Base-by-base conservation (phyloP, 2,329 filamentous ascomycete genomes). In the Capronia americana region DNA sequence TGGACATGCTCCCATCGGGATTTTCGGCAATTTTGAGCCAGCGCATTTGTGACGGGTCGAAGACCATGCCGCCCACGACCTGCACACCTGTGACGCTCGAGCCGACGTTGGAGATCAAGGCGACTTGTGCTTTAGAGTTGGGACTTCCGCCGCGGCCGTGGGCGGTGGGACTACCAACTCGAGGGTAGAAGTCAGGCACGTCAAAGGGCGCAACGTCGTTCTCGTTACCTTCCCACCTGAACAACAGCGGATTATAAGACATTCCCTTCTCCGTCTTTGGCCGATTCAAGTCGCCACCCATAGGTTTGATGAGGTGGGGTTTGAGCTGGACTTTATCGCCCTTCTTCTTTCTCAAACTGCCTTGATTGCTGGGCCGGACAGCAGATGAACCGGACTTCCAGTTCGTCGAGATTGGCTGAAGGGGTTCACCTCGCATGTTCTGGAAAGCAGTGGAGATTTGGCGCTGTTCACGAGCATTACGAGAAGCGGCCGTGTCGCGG, bases 51-150 rank as follows among this genome's bases (percentile, higher is more conserved):
- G 92, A 90, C 3, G 95, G 95, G 75, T 99, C 95, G 77, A 98
- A 99, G 10, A 98, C 91, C 95, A 99, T 99, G 72, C 93, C 92
- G n/a, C 93, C 92, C 65, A 97, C 93, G 41, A 97, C 91, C 79
- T 97, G 93, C 14, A 97, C 90, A 68, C 92, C 93, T 17, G 65
- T 70, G 74, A 94, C 92, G 68, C 90, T 89, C 4, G 89, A 86
- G 62, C 90, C 91, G 71, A 97, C 92, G 71, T 97, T 95, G 56
- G 93, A 93, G 74, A 99, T 99, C 20, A 99, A 85, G 5, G 94
- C 93, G 10, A 73, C 32, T 30, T 72, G 71, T 5, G 69, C 65
- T 64, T 73, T 73, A 10, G 66, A 63, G 14, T 61, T 66, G 11
- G 70, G 70, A 61, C 71, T 72, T 54, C 62, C 53, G 23, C 53